Evolutionary conservation across 768 basidiomycete genomes (phyloP).

Genomic region (Sistotremastrum niveocremeum): DNA sequence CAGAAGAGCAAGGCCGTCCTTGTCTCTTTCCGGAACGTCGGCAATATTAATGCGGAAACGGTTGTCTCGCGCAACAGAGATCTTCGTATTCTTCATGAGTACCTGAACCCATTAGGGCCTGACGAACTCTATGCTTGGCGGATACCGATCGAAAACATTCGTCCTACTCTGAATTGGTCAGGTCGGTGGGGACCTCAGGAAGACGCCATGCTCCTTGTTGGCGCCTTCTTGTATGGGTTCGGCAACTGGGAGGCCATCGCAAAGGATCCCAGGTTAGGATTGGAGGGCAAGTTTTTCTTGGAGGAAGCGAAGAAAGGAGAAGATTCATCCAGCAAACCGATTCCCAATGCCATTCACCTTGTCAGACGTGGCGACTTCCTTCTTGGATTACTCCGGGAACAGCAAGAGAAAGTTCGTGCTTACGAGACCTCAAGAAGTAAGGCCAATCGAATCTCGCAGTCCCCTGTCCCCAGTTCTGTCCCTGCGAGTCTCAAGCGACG

Average conservation of each 20-base stretch:
- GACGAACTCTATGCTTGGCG: slow-evolving; percentile 72
- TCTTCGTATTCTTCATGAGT: slow-evolving; percentile 74
- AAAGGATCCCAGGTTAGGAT: slow-evolving; percentile 70
- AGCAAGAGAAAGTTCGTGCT: slow-evolving; percentile 82
- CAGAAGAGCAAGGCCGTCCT: slow-evolving; percentile 97
- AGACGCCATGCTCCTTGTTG: slow-evolving; percentile 89
- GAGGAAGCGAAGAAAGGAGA: slow-evolving; percentile 95
- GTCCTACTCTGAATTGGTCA: slow-evolving; percentile 92
- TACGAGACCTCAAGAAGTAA: slow-evolving; percentile 67
- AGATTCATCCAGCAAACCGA: slow-evolving; percentile 70
- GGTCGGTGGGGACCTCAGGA: slow-evolving; percentile 89
- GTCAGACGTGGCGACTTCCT: slow-evolving; percentile 95
- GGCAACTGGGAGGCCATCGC: slow-evolving; percentile 95
- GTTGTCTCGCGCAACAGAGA: slow-evolving; percentile 82
- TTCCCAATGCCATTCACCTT: slow-evolving; percentile 96
- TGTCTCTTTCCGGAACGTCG: slow-evolving; percentile 77
- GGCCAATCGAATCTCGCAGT: slow-evolving; percentile 59
- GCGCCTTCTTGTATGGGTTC: slow-evolving; percentile 87
- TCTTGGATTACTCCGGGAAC: slow-evolving; percentile 67
- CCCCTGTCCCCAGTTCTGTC: slow-evolving; percentile 59
- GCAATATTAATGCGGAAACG: slow-evolving; percentile 96
- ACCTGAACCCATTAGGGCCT: slow-evolving; percentile 45
- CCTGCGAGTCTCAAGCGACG: slow-evolving; percentile 56
- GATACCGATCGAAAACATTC: slow-evolving; percentile 86
- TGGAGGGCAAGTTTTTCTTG: slow-evolving; percentile 92